Conservation (phyloP, 257 asterid species). For the Forsythia viridissima region DNA sequence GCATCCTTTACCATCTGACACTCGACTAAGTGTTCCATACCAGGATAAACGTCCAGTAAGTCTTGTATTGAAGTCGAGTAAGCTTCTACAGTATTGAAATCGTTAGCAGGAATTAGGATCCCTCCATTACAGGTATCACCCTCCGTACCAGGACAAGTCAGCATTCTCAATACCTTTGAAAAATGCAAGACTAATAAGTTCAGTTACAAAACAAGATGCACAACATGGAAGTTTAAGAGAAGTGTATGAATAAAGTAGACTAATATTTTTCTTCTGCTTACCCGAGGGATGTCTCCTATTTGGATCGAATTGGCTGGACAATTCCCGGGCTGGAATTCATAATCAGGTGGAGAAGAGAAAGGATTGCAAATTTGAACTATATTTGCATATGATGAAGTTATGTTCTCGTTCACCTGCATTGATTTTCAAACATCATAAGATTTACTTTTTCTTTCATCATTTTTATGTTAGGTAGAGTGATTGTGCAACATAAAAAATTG, state of each 20-base stretch:
- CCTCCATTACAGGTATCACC: constrained; percentile 67
- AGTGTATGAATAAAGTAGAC: background rate
- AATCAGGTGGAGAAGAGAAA: constrained; percentile 70
- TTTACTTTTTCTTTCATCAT: background rate
- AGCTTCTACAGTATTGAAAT: constrained; percentile 43
- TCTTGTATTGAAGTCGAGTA: constrained; percentile 66
- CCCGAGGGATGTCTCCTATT: constrained; percentile 74
- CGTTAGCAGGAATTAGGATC: constrained; percentile 40
- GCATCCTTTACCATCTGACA: constrained; percentile 63
- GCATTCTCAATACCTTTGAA: constrained; percentile 41
- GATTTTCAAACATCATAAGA: background rate
- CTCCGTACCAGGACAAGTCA: constrained; percentile 57
- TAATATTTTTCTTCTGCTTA: background rate
- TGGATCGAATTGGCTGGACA: constrained; percentile 52
- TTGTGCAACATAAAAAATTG: background rate
- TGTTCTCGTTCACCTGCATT: constrained; percentile 71
- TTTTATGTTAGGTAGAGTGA: background rate
- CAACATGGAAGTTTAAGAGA: background rate
- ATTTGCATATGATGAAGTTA: constrained; percentile 54
- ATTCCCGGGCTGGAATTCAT: constrained; percentile 51
- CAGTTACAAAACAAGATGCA: background rate
- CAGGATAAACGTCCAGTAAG: constrained; percentile 72
- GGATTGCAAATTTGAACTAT: constrained; percentile 84
- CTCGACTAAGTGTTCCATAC: constrained; percentile 65
- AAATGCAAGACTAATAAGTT: background rate